Conservation (phyloP, 1,139 yeast genomes). For the Wickerhamomyces sp. region DNA sequence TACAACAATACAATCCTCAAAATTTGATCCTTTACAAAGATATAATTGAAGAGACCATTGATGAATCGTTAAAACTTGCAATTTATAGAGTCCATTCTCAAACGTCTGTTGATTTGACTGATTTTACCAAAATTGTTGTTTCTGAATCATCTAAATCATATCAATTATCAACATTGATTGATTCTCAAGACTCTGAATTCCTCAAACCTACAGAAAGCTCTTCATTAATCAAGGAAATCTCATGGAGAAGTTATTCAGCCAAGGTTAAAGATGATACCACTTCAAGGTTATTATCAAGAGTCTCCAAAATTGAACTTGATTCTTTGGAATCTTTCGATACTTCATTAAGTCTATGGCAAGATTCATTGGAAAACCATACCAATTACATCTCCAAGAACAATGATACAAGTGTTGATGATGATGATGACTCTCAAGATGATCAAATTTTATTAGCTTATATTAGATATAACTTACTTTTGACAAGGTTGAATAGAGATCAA, state of each 20-base stretch:
- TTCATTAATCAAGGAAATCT: constrained; percentile 34
- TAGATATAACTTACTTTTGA: constrained; percentile 59
- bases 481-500: constrained; percentile 69
- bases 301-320: constrained; percentile 23
- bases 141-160: constrained; percentile 24
- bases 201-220: constrained; percentile 21
- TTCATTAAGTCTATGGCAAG: constrained; percentile 51
- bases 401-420: constrained; percentile 19
- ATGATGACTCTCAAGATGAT: constrained; percentile 62
- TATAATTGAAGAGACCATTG: constrained; percentile 54
- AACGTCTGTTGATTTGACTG: constrained; percentile 39
- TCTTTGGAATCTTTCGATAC: constrained; percentile 39
- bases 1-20: constrained; percentile 25
- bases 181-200: constrained; percentile 34
- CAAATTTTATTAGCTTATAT: constrained; percentile 74
- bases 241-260: constrained; percentile 79
- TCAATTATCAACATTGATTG: constrained; percentile 32
- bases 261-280: constrained; percentile 65
- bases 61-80: constrained; percentile 63
- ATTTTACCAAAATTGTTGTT: constrained; percentile 38
- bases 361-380: constrained; percentile 46
- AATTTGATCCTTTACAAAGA: constrained; percentile 48
- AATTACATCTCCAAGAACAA: constrained; percentile 39
- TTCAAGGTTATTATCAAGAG: constrained; percentile 45
- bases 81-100: constrained; percentile 36